Base-by-base conservation (phyloP, 345 rosid species). In the Brassica nigra region DNA sequence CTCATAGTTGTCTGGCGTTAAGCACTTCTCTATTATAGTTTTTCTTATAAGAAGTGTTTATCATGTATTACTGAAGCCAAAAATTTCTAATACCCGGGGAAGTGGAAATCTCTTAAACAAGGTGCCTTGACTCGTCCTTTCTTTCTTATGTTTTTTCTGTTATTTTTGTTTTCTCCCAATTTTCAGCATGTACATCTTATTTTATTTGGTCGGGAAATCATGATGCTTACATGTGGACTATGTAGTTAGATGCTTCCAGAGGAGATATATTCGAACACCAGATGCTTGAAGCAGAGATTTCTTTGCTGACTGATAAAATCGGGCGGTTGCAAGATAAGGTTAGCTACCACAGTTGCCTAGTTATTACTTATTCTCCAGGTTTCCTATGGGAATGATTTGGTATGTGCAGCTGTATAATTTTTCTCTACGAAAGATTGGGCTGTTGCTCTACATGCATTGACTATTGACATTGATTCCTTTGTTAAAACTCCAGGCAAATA, bases 201-300 rank as follows among this genome's bases (percentile, higher is more conserved):
- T 66, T 37, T 66, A 44, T 20, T 5, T 75, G 73, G 62, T 80
- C 68, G 57, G 72, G 71, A 30, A 75, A 57, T 57, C 33, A 55
- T 80, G 73, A 30, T 76, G 57, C 47, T 83, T 69, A 62, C 27
- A 0, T 23, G 27, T 23, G 27, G 27, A 1, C 27, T 73, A 57
- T 73, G 69, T 83, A 91, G 98, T 83, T 81, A 55, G 82, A 87
- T 64, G 70, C 92, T 76, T 84, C 90, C 18, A 90, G 86, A 87
- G 97, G 92, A 80, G 84, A 81, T 75, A 86, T 84, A 70, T 88
- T 88, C 76, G 97, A 86, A 68, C 86, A 76, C 69, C 95, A 90
- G 84, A 83, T 91, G 74, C 92, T 92, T 64, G 92, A 92, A 78
- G 91, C 90, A 16, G 97, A 94, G 83, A 83, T 81, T 84, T 86